Evolutionary conservation across 805 yeast species (phyloP), one percentile per base, ranked within the genome.

Genomic region (Priceomyces haplophilus): DNA sequence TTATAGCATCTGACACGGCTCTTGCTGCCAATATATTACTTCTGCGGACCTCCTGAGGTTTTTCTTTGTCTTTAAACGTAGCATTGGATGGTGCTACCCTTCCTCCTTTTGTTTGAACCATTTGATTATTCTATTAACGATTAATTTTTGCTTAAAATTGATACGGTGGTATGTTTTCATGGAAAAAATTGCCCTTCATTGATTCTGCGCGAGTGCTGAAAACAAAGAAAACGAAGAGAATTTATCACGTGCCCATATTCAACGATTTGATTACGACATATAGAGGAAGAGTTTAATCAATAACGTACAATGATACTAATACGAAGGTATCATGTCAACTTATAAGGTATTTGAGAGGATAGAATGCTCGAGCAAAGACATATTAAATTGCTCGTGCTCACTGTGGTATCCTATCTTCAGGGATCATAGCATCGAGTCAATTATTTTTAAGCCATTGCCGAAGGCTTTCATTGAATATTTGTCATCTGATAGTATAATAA

Each of bases 1-100:
- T 79, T 55, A 89, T 87, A 37, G 97, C 97, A 65, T 89, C 97
- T 2, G 96, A 89, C 19, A 89, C 97, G 4, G 97, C 96, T 55
- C 91, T 75, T 5, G 97, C 97, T 3, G 97, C 97, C 49, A 85
- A 74, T 52, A 90, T 88, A 61, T 89, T 89, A 41, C 90, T 80
- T 65, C 79, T 82, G 49, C 97, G 84, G 41, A 89, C 96, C 66
- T 90, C 97, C 61, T 84, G 90, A 18, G 97, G 97, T 75, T 90
- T 89, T 56, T 90, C 97, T 63, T 83, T 88, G 68, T 90, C 90
- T 58, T 82, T 86, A 74, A 93, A 93, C 35, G 93, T 85, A 41
- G 93, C 89, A 67, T 88, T 88, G 30, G 89, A 82, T 17, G 86
- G 82, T 37, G 61, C 52, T 36, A 52, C 56, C 46, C 42, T 51